Evolutionary conservation across 108 stramenopile species (phyloP).

Genomic region (Phaeodactylum tricornutum): DNA sequence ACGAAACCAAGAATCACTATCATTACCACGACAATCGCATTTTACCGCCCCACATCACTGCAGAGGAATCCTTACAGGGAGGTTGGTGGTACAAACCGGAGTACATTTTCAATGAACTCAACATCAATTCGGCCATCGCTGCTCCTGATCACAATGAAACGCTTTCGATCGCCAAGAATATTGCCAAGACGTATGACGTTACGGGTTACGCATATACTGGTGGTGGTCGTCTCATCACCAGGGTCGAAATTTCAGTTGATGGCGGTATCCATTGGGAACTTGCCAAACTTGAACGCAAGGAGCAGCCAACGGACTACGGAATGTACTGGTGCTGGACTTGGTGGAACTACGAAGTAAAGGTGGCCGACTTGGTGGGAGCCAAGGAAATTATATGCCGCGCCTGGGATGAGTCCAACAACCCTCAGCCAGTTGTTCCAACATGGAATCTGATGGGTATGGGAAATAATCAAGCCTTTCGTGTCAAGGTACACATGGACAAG

Average conservation of each 20-base stretch:
- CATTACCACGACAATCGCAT: slow-evolving; percentile 98
- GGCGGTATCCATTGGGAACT: slow-evolving; percentile 82
- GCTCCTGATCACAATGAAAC: slow-evolving; percentile 89
- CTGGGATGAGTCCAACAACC: slow-evolving; percentile 90
- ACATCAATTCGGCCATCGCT: slow-evolving; percentile 94
- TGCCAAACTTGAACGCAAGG: slow-evolving; percentile 57
- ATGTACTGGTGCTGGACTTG: slow-evolving; percentile 94
- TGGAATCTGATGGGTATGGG: slow-evolving; percentile 99
- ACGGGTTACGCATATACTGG: slow-evolving; percentile 95
- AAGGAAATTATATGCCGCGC: slow-evolving; percentile 92
- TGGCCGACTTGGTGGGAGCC: slow-evolving; percentile 72
- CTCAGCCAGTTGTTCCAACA: slow-evolving; percentile 82
- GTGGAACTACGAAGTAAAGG: slow-evolving; percentile 67
- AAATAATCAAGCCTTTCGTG: slow-evolving; percentile 93
- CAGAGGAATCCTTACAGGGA: slow-evolving; percentile 82
- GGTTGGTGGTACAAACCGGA: slow-evolving; percentile 99
- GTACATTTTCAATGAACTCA: slow-evolving; percentile 97
- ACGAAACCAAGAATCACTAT: slow-evolving; percentile 93
- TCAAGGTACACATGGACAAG: slow-evolving; percentile 81
- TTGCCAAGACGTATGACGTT: slow-evolving; percentile 68
- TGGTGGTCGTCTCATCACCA: slow-evolving; percentile 82
- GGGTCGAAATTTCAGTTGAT: slow-evolving; percentile 88
- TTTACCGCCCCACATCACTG: slow-evolving; percentile 88
- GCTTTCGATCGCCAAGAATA: slow-evolving; percentile 50
- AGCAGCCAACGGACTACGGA: slow-evolving; percentile 73